Evolutionary conservation across 331 rosid species (phyloP).

Genomic region (Rosa hybrid): DNA sequence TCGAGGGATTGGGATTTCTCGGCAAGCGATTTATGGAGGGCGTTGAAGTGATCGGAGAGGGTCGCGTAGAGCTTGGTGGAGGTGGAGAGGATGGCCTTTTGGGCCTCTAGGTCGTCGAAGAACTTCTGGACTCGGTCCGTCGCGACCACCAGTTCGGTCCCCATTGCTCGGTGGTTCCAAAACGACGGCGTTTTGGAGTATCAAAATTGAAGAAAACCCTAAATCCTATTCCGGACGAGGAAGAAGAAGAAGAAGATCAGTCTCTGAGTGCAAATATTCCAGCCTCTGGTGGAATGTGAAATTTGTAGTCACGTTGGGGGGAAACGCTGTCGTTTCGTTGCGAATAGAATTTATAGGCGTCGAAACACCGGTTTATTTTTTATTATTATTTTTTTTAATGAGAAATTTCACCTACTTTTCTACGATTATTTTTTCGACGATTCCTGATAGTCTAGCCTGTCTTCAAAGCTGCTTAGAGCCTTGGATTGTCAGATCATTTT

Average conservation of each 20-base stretch:
- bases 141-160: slow-evolving; percentile 39
- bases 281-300: neutral
- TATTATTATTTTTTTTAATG: too few species aligned
- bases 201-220: slow-evolving; percentile 1
- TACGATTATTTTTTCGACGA: too few species aligned
- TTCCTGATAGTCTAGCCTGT: too few species aligned
- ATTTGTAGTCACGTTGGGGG: neutral
- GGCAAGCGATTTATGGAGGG: slow-evolving; percentile 53
- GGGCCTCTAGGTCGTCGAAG: slow-evolving; percentile 62
- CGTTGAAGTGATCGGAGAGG: slow-evolving; percentile 48
- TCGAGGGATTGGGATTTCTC: slow-evolving; percentile 59
- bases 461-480: too few species aligned
- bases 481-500: too few species aligned
- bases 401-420: too few species aligned
- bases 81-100: slow-evolving; percentile 43
- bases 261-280: neutral
- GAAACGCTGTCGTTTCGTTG: neutral
- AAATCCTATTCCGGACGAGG: neutral
- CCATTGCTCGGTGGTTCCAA: slow-evolving; percentile 37
- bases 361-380: too few species aligned
- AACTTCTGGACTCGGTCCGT: slow-evolving; percentile 53
- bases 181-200: neutral
- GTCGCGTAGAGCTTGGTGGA: slow-evolving; percentile 58
- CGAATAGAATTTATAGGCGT: too few species aligned
- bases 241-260: slow-evolving; percentile 11